Conservation (phyloP, 108 stramenopile genomes). For the Nitzschia putrida region DNA sequence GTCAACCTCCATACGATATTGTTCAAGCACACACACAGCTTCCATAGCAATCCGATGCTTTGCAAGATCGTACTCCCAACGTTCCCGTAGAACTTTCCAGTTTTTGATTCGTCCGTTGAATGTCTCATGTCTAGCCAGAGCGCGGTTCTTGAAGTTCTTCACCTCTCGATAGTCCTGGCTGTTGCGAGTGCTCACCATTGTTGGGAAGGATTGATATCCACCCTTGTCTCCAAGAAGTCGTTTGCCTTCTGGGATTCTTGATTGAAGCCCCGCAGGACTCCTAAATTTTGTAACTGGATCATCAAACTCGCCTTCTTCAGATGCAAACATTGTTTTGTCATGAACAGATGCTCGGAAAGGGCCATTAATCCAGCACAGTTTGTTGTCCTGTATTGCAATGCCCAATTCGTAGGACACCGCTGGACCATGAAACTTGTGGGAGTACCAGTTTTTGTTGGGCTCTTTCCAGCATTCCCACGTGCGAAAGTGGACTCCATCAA, state of each 20-base stretch:
- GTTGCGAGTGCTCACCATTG: not conserved
- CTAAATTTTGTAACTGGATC: not conserved
- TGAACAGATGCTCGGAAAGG: not conserved
- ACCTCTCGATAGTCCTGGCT: not conserved
- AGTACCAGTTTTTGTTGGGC: slow-evolving; percentile 28
- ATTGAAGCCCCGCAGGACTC: not conserved
- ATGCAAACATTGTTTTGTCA: not conserved
- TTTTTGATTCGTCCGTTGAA: not conserved
- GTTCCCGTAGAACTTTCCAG: not conserved
- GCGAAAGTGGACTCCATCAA: slow-evolving; percentile 27
- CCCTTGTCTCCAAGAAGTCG: not conserved
- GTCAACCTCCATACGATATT: not conserved
- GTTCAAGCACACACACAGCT: not conserved
- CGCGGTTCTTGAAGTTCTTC: not conserved
- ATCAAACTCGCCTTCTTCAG: not conserved
- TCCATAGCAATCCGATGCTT: not conserved
- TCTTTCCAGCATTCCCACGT: slow-evolving; percentile 4
- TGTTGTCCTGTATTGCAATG: not conserved
- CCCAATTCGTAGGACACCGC: slow-evolving; percentile 29
- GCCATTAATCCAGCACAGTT: not conserved
- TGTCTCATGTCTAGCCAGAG: not conserved
- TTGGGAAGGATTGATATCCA: not conserved
- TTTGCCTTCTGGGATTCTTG: not conserved
- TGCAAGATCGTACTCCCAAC: not conserved
- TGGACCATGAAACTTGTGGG: slow-evolving; percentile 43